Conservation (phyloP, 1,284 basidiomycete genomes). For the Mixia osmundae region DNA sequence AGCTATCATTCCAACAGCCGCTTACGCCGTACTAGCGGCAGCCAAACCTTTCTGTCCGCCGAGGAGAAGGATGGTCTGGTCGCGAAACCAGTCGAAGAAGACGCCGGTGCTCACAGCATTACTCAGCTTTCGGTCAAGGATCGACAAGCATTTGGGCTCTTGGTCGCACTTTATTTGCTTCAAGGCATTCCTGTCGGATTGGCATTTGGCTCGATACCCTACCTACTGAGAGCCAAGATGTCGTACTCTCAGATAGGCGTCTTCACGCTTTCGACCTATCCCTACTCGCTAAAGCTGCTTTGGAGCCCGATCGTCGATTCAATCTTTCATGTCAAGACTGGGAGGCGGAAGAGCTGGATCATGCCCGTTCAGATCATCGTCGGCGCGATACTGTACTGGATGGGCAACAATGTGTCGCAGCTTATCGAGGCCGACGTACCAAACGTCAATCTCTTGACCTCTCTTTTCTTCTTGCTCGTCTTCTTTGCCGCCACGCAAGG, state of each 20-base stretch:
- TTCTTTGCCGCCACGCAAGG: constrained; percentile 94
- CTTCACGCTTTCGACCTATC: constrained; percentile 83
- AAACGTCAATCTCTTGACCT: constrained; percentile 56
- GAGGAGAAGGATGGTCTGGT: too few species aligned
- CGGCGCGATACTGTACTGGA: constrained; percentile 65
- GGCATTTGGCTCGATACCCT: constrained; percentile 67
- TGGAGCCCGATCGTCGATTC: constrained; percentile 98
- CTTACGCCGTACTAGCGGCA: too few species aligned
- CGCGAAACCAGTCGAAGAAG: too few species aligned
- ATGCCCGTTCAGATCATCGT: constrained; percentile 88
- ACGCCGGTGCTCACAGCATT: too few species aligned
- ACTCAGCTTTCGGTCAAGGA: too few species aligned
- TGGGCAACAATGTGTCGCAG: constrained; percentile 54
- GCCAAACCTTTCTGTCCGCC: too few species aligned
- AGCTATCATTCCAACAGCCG: too few species aligned
- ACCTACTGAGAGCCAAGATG: constrained; percentile 77
- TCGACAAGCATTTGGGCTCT: too few species aligned
- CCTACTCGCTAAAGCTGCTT: constrained; percentile 86
- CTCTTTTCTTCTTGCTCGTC: constrained; percentile 71
- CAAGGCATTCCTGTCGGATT: constrained; percentile 81
- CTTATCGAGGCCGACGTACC: constrained; percentile 65
- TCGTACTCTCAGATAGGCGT: constrained; percentile 91
- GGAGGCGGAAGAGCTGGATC: constrained; percentile 93
- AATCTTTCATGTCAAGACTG: constrained; percentile 51
- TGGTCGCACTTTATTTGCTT: too few species aligned